A percentile compares a stretch with the other conserved stretches of the same genome.
phyloP scores from a whole-genome alignment of 2,329 filamentous ascomycete species.

The Aschersonia sp. region DNA sequence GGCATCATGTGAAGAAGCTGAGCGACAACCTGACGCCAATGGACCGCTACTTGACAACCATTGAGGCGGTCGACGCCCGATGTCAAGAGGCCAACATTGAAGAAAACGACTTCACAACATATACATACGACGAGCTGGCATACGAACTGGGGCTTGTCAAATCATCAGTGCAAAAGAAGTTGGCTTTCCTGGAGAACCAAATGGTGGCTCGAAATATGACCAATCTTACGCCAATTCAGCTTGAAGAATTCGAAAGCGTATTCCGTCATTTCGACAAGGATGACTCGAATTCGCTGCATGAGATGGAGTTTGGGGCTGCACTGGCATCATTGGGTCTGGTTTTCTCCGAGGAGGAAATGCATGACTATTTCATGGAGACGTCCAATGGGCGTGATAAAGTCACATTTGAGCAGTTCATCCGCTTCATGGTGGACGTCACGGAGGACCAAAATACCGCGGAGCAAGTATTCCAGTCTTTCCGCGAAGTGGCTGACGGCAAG shows the following conservation, averaged over 20 bases:
- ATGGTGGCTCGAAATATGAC: constrained; percentile 98
- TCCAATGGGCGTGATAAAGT: constrained; percentile 66
- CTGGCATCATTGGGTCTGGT: constrained; percentile 89
- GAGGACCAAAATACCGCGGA: constrained; percentile 98
- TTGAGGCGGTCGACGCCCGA: constrained; percentile 72
- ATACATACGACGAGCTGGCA: constrained; percentile 88
- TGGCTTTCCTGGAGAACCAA: constrained; percentile 94
- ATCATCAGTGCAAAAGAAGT: constrained; percentile 86
- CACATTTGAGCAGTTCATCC: constrained; percentile 96
- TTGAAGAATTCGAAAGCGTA: constrained; percentile 96
- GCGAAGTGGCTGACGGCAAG: constrained; percentile 94
- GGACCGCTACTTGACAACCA: constrained; percentile 81
- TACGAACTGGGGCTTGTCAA: constrained; percentile 91
- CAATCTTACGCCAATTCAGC: constrained; percentile 91
- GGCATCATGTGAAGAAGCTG: constrained; percentile 72
- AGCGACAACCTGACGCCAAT: constrained; percentile 76
- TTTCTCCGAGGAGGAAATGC: constrained; percentile 97
- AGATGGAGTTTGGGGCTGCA: constrained; percentile 91
- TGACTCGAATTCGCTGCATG: constrained; percentile 74
- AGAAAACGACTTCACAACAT: constrained; percentile 99
- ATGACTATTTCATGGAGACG: constrained; percentile 83
- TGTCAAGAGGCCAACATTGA: constrained; percentile 96
- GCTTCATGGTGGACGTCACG: constrained; percentile 98
- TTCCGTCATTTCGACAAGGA: constrained; percentile 97
- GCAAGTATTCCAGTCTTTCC: constrained; percentile 96